phyloP scores from a whole-genome alignment of 768 basidiomycete genomes.

The Pluteus cervinus region DNA sequence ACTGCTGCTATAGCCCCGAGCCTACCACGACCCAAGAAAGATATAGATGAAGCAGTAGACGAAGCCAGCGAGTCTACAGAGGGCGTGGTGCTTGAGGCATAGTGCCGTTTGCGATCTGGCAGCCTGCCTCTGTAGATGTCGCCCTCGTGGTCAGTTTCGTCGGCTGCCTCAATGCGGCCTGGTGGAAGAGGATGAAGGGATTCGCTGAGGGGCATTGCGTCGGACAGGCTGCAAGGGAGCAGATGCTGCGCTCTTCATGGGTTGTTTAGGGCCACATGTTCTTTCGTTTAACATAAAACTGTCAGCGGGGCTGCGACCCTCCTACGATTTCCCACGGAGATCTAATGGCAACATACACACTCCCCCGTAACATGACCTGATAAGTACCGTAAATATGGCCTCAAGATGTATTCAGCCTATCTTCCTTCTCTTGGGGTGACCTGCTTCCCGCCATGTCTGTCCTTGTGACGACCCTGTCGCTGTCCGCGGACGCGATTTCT shows the following conservation, averaged over 20 bases:
- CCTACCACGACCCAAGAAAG: conserved; percentile 32
- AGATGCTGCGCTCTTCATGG: no score
- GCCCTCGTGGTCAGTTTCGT: conserved; percentile 22
- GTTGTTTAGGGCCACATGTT: no score
- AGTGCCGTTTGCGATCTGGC: no score
- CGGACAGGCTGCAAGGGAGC: no score
- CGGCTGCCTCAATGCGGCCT: conserved; percentile 6
- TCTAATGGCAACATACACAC: no score
- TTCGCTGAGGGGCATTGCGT: neutral
- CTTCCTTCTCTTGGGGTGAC: no score
- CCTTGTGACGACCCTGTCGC: conserved; percentile 5
- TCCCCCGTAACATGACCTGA: no score
- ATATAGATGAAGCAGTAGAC: conserved; percentile 34
- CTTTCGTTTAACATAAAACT: no score
- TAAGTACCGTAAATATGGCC: no score
- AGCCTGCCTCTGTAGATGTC: conserved; percentile 62
- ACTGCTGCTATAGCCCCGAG: conserved; percentile 53
- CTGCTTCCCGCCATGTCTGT: no score
- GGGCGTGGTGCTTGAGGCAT: conserved; percentile 21
- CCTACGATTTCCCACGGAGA: conserved; percentile 4
- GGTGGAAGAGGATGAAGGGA: conserved; percentile 3
- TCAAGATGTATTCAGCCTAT: no score
- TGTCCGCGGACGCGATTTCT: conserved; percentile 62
- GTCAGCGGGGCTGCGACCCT: no score
- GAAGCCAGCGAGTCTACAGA: conserved; percentile 25